These are phyloP conservation scores for Camellia japonica DNA, from an alignment of 148 eudicot species.

Conservation along the genomic window DNA sequence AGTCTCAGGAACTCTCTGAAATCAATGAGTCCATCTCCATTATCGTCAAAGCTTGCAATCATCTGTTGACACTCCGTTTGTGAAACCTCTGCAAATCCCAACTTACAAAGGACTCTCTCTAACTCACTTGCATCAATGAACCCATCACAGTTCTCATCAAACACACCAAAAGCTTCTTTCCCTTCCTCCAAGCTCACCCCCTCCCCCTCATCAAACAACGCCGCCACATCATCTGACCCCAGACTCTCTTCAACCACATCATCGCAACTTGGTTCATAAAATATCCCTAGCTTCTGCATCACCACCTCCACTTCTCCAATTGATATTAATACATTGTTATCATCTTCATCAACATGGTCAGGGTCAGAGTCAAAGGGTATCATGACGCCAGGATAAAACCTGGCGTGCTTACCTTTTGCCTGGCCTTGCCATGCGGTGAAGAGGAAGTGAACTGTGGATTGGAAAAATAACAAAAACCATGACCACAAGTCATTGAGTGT, in stretches of 20 bases:
- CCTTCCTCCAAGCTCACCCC: constrained; percentile 53
- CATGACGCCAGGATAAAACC: too few species aligned
- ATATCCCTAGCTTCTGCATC: constrained; percentile 29
- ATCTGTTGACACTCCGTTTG: constrained; percentile 37
- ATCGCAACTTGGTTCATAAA: constrained; percentile 5
- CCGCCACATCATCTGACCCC: constrained; percentile 10
- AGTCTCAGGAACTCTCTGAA: constrained; percentile 39
- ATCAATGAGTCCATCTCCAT: constrained; percentile 42
- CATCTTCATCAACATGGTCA: background rate
- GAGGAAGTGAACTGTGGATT: background rate
- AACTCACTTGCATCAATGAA: constrained; percentile 54
- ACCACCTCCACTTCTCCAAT: constrained; percentile 31
- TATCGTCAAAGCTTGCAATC: constrained; percentile 40
- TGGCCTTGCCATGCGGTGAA: background rate
- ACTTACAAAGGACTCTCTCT: constrained; percentile 29
- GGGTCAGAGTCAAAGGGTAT: background rate
- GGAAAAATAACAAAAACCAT: constrained; percentile 1
- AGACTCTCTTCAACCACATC: background rate
- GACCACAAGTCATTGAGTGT: constrained; percentile 15
- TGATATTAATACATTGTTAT: background rate
- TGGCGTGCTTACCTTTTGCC: background rate
- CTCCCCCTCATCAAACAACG: constrained; percentile 33
- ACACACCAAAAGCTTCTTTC: constrained; percentile 43
- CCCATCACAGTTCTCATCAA: constrained; percentile 60
- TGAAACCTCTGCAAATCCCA: constrained; percentile 32